These are phyloP conservation scores for Closterium sp. DNA, from an alignment of 139 green algal genomes.

Conservation along the genomic window DNA sequence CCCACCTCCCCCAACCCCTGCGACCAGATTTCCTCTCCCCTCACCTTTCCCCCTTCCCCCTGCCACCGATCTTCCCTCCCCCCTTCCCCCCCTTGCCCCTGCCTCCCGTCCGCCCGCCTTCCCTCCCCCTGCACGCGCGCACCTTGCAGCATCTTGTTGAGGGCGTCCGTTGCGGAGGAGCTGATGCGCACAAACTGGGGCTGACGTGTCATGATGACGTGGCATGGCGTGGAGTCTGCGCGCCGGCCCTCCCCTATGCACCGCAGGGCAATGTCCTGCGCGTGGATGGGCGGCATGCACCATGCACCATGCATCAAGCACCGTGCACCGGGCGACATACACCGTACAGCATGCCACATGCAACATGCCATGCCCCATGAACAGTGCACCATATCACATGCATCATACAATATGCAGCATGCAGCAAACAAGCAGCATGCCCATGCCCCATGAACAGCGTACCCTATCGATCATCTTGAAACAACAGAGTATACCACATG, in stretches of 20 bases:
- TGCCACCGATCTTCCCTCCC: too few relatives aligned
- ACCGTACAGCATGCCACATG: too few relatives aligned
- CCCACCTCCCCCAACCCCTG: too few relatives aligned
- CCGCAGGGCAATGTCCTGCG: constrained; percentile 29
- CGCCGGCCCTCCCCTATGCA: constrained; percentile 11
- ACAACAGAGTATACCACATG: neutral
- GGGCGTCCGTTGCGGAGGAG: constrained; percentile 17
- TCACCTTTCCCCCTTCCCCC: too few relatives aligned
- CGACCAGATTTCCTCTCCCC: too few relatives aligned
- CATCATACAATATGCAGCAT: neutral
- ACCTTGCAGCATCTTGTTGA: constrained; percentile 39
- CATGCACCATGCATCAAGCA: neutral
- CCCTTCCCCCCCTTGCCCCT: too few relatives aligned
- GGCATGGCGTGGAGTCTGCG: neutral
- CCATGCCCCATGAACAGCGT: neutral
- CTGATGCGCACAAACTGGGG: constrained; percentile 15
- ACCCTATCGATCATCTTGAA: neutral
- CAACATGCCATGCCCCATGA: neutral
- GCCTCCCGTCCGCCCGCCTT: too few relatives aligned
- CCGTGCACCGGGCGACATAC: neutral
- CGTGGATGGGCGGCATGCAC: neutral
- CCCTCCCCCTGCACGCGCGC: neutral
- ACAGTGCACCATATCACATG: neutral
- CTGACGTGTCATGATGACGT: constrained; percentile 25
- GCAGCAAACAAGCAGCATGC: neutral